phyloP scores from a whole-genome alignment of 1,139 yeast species.

The Yamadazyma atmosphaerica region DNA sequence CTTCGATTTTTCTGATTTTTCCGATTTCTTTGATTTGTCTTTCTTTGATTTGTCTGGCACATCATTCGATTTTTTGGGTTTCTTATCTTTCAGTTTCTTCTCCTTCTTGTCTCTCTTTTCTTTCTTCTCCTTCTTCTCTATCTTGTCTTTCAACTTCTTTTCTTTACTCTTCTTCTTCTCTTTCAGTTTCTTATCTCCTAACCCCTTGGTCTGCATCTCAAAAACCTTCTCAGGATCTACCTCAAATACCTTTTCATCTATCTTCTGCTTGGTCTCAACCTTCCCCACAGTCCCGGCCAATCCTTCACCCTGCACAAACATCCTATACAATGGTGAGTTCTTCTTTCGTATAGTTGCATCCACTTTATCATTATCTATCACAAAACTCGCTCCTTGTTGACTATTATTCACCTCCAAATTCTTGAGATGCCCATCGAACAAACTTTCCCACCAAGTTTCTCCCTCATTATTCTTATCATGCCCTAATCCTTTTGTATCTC shows the following conservation, averaged over 20 bases:
- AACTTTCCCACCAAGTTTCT: slow-evolving; percentile 96
- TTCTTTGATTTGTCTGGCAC: slow-evolving; percentile 14
- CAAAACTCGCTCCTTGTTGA: slow-evolving; percentile 25
- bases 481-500: slow-evolving; percentile 88
- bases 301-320: slow-evolving; percentile 87
- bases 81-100: slow-evolving; percentile 15
- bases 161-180: slow-evolving; percentile 21
- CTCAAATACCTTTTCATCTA: slow-evolving; percentile 16
- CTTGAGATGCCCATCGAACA: slow-evolving; percentile 91
- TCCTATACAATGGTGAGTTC: slow-evolving; percentile 61
- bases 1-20: slow-evolving; percentile 4
- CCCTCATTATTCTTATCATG: slow-evolving; percentile 60
- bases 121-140: slow-evolving; percentile 19
- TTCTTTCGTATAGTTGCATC: slow-evolving; percentile 45
- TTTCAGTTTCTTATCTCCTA: slow-evolving; percentile 15
- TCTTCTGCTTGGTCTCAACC: slow-evolving; percentile 21
- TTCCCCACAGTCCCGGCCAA: slow-evolving; percentile 72
- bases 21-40: not conserved
- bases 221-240: slow-evolving; percentile 19
- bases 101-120: slow-evolving; percentile 18
- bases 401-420: slow-evolving; percentile 59
- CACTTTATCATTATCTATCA: slow-evolving; percentile 44
- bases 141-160: slow-evolving; percentile 21
- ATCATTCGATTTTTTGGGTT: slow-evolving; percentile 19
- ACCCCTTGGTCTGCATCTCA: slow-evolving; percentile 19